These are phyloP conservation scores for Xylariales sp. DNA, from an alignment of 2,329 filamentous ascomycete genomes.

Conservation along the genomic window DNA sequence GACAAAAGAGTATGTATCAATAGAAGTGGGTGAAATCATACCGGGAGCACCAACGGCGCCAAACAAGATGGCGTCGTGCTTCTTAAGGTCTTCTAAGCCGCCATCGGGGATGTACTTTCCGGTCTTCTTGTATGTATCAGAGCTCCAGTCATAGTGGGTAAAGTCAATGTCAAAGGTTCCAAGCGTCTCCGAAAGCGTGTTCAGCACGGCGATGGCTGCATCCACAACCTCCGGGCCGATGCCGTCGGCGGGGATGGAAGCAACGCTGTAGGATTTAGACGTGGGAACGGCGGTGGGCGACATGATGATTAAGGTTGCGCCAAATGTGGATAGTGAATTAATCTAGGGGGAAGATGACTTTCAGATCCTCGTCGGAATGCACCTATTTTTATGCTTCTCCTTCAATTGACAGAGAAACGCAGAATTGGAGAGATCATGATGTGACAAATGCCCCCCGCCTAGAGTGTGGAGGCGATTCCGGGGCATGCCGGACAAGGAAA, in stretches of 20 bases:
- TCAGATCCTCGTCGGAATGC: background rate
- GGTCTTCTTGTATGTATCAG: constrained; percentile 59
- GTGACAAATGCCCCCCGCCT: too few relatives aligned
- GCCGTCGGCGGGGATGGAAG: constrained; percentile 59
- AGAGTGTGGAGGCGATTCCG: too few relatives aligned
- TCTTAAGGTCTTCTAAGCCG: constrained; percentile 44
- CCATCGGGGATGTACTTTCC: constrained; percentile 62
- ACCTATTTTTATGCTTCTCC: background rate
- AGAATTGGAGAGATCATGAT: too few relatives aligned
- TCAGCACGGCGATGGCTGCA: constrained; percentile 56
- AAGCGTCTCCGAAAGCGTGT: constrained; percentile 45
- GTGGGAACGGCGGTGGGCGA: constrained; percentile 12
- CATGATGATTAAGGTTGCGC: constrained; percentile 8
- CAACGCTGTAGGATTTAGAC: constrained; percentile 42
- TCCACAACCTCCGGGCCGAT: constrained; percentile 61
- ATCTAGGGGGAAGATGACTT: background rate
- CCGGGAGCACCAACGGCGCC: constrained; percentile 59
- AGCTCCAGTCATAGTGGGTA: constrained; percentile 62
- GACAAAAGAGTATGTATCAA: background rate
- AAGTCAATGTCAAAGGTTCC: constrained; percentile 59
- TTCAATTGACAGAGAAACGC: background rate
- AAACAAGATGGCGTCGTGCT: constrained; percentile 57
- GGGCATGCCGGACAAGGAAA: too few relatives aligned
- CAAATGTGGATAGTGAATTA: background rate
- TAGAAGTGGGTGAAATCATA: constrained; percentile 9